phyloP scores from a whole-genome alignment of 2,329 filamentous ascomycete genomes.

The Sporothrix pseudoabietina region DNA sequence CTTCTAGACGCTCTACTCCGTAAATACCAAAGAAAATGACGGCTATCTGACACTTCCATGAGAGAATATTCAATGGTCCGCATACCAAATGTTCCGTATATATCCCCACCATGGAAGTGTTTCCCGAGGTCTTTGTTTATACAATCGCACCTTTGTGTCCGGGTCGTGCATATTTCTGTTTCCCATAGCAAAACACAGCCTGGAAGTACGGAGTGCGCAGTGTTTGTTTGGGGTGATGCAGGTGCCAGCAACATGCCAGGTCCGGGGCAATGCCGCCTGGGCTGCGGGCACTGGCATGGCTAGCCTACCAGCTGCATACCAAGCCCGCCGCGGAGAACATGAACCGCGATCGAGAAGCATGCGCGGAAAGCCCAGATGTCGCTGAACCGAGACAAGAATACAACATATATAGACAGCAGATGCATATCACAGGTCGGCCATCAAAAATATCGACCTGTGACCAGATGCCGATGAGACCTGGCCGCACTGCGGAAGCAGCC shows the following conservation, averaged over 20 bases:
- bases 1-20: background rate
- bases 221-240: background rate
- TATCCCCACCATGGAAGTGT: background rate
- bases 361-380: background rate
- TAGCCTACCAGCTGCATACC: background rate
- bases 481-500: background rate
- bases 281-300: slow-evolving; percentile 7
- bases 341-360: background rate
- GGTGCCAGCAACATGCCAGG: background rate
- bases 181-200: background rate
- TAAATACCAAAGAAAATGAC: background rate
- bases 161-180: background rate
- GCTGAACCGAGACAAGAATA: background rate
- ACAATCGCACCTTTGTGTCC: background rate
- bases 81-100: background rate
- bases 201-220: background rate
- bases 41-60: background rate
- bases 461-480: background rate
- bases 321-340: background rate
- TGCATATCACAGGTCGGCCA: background rate
- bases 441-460: background rate
- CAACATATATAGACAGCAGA: background rate
- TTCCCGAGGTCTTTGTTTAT: background rate
- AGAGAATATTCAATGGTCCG: background rate
- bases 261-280: background rate